phyloP scores from a whole-genome alignment of 2,329 filamentous ascomycete species.

The Ceratocystis cacaofunesta region DNA sequence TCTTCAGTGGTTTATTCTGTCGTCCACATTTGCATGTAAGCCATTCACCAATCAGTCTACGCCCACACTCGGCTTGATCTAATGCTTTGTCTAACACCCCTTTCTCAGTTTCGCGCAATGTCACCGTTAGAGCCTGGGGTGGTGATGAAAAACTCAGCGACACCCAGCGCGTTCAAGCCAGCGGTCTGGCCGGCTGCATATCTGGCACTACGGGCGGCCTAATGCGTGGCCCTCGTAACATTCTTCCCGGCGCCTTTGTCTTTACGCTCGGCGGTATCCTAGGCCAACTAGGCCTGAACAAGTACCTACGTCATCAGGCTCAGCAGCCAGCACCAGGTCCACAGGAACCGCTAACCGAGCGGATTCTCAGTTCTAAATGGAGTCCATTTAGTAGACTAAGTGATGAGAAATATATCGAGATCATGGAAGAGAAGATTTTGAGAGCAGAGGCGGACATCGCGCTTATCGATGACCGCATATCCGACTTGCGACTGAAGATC shows the following conservation, averaged over 20 bases:
- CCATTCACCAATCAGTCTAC: conserved; percentile 13
- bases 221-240: conserved; percentile 39
- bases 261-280: conserved; percentile 32
- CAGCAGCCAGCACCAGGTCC: conserved; percentile 24
- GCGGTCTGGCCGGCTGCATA: conserved; percentile 54
- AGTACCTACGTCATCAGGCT: conserved; percentile 21
- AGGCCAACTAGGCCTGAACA: conserved; percentile 28
- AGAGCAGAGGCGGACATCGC: conserved; percentile 63
- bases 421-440: conserved; percentile 57
- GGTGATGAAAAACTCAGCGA: conserved; percentile 38
- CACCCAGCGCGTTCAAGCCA: conserved; percentile 49
- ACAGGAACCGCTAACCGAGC: conserved; percentile 17
- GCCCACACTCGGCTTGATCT: not conserved
- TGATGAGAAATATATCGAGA: conserved; percentile 56
- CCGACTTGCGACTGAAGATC: conserved; percentile 22
- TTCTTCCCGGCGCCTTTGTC: conserved; percentile 36
- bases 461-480: conserved; percentile 61
- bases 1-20: conserved; percentile 63
- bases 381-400: conserved; percentile 55
- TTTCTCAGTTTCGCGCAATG: conserved; percentile 32
- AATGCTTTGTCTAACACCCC: conserved; percentile 14
- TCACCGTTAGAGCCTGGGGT: conserved; percentile 34
- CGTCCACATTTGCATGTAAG: conserved; percentile 34
- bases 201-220: conserved; percentile 47
- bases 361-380: conserved; percentile 46